Evolutionary conservation across 2,329 filamentous ascomycete genomes (phyloP), one percentile per base, ranked within the genome.

Genomic region (Xylaria sp.): DNA sequence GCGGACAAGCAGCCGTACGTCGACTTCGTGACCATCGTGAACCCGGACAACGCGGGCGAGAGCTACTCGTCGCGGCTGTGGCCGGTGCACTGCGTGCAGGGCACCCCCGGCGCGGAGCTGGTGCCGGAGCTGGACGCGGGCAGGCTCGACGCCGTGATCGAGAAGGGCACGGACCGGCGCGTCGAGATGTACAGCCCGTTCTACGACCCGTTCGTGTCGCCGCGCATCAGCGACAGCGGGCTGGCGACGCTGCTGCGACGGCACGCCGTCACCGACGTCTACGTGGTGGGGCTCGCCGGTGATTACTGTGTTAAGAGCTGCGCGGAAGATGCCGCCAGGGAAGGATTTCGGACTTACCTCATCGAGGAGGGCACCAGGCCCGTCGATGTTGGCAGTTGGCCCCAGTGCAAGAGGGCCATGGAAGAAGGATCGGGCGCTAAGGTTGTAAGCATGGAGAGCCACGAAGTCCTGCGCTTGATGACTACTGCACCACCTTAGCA

Each of bases 121-220:
- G 85, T 96, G 7, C 87, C 90, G 0, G 94, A 94, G 77, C 85
- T 98, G 1, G 83, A 93, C 59, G 68, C 78, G 15, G 75, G 77
- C 8, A 85, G 84, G 18, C 74, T 97, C n/a, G 86, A 95, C 74
- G 74, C 81, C 44, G 83, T 94, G 34, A 82, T 98, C 15, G 87
- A 92, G 74, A 99, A 99, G 83, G 96, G 96, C 12, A 87, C 85
- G 77, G 86, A 94, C 77, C 79, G 84, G 54, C 84, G 87, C 54
- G 88, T 97, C 1, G 96, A 99, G 81, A 97, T 98, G 92, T 98
- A 98, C 82, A 95, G 92, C 70, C 94, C 91, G 0, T 98, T 99
- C 76, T 91, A 91, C 70, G 92, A 94, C 77, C 92, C 93, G 0
- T 95, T 98, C 75, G 81, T 81, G 48, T 85, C 85, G 6, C 89